Evolutionary conservation across 2,329 filamentous ascomycete genomes (phyloP).

Genomic region (Hyphodiscus sp.): DNA sequence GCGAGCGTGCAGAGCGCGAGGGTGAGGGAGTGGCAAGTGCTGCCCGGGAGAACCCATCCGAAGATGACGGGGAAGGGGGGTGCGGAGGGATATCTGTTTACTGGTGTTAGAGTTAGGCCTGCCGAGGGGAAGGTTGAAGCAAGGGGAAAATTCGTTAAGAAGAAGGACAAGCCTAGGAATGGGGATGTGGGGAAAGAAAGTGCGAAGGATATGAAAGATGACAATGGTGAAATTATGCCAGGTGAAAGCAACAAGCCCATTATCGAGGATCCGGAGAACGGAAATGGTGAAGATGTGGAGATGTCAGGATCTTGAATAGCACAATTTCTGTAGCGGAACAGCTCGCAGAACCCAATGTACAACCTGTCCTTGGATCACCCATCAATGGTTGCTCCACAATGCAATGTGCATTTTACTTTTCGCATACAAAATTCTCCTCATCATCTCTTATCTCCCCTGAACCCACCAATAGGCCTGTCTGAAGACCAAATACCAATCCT

Average conservation of each 20-base stretch:
- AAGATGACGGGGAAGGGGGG: slow-evolving; percentile 86
- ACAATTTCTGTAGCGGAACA: not conserved
- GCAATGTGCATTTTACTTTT: too few species aligned
- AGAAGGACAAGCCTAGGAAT: slow-evolving; percentile 11
- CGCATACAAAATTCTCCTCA: too few species aligned
- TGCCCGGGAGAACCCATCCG: slow-evolving; percentile 88
- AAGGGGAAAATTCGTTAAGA: slow-evolving; percentile 58
- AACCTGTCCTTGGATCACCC: not conserved
- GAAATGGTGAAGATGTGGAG: slow-evolving; percentile 3
- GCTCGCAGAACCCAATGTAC: not conserved
- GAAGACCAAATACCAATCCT: too few species aligned
- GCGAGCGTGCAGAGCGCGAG: slow-evolving; percentile 75
- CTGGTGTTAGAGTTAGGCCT: slow-evolving; percentile 73
- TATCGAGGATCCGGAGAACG: slow-evolving; percentile 1
- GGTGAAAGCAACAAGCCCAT: not conserved
- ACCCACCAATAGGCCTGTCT: too few species aligned
- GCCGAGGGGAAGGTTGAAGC: slow-evolving; percentile 75
- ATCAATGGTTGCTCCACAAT: not conserved
- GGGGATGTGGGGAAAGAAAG: not conserved
- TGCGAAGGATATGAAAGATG: too few species aligned
- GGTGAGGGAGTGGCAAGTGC: slow-evolving; percentile 78
- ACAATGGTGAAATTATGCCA: not conserved
- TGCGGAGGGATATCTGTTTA: slow-evolving; percentile 85
- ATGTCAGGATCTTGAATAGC: not conserved
- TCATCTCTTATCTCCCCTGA: too few species aligned